phyloP scores from a whole-genome alignment of 164 flowering plant species.

The Piper longum region DNA sequence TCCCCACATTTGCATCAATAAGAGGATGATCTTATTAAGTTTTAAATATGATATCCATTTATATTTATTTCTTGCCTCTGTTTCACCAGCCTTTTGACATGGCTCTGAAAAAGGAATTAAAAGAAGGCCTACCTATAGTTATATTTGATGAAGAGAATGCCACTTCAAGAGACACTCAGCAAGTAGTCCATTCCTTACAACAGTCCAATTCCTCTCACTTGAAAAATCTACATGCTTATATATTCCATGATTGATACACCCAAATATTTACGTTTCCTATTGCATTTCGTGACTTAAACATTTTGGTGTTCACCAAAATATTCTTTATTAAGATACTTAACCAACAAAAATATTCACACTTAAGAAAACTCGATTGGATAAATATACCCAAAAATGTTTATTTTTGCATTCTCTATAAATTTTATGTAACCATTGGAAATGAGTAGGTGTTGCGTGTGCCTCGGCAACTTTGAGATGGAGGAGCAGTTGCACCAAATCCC shows the following conservation, averaged over 20 bases:
- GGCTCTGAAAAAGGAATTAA: slow-evolving; percentile 41
- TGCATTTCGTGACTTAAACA: too few relatives aligned
- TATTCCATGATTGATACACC: too few relatives aligned
- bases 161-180: slow-evolving; percentile 43
- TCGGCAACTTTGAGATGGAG: slow-evolving; percentile 66
- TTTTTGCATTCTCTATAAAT: background rate
- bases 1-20: too few relatives aligned
- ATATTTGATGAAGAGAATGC: slow-evolving; percentile 45
- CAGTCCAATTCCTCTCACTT: background rate
- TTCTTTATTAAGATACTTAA: too few relatives aligned
- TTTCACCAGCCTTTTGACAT: slow-evolving; percentile 23
- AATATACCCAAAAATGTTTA: background rate
- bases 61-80: too few relatives aligned
- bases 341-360: too few relatives aligned
- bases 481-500: slow-evolving; percentile 65
- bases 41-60: too few relatives aligned
- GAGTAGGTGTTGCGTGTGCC: slow-evolving; percentile 72
- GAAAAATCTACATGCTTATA: too few relatives aligned
- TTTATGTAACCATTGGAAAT: background rate
- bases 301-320: too few relatives aligned
- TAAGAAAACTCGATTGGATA: too few relatives aligned
- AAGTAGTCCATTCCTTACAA: slow-evolving; percentile 16
- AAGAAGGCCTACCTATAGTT: slow-evolving; percentile 42
- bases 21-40: too few relatives aligned
- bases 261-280: too few relatives aligned